Evolutionary conservation across 129 eudicot species (phyloP), one percentile per base, ranked within the genome.

Genomic region (Apium graveolens): DNA sequence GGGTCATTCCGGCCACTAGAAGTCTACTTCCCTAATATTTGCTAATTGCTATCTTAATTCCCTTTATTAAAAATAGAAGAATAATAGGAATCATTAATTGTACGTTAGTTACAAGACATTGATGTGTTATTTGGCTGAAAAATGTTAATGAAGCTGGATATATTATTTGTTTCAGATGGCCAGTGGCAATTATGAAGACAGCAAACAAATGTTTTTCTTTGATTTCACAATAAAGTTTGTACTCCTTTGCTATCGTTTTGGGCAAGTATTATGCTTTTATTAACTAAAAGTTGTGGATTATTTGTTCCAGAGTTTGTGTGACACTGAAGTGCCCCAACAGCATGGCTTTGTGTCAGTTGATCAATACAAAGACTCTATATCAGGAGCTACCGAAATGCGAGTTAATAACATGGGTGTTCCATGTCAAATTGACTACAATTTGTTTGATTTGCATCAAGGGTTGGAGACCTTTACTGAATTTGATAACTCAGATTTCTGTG

Each of bases 371-470:
- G 87, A 84, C 37, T 78, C 87, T 79, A 79, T 55, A 70, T 80
- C 85, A 34, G 93, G 81, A 69, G 83, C 81, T 77, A 86, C 85
- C 81, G 78, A 75, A 55, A 78, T 80, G 83, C 87, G 75, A 73
- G 75, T 80, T 49, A 82, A 82, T 62, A 83, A 78, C 80, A 71
- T 86, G 76, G 88, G 63, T 42, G 18, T 80, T 78, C 55, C 86
- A 21, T 62, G 83, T 44, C 91, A 88, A 42, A 31, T 87, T 68
- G 93, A 92, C 70, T 85, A 81, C 84, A 82, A 82, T 55, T 70
- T 88, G 37, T 90, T 78, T 74, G 91, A 92, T 80, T 76, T 85
- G 42, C 89, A 83, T 29, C 87, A 85, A 44, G 91, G 85, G 39
- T 84, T 88, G 55, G 91, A 85, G 21, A 87, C 74, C 84, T 85